These are phyloP conservation scores for Trichoderma asperelloides DNA, from an alignment of 495 filamentous ascomycete species.

Conservation along the genomic window DNA sequence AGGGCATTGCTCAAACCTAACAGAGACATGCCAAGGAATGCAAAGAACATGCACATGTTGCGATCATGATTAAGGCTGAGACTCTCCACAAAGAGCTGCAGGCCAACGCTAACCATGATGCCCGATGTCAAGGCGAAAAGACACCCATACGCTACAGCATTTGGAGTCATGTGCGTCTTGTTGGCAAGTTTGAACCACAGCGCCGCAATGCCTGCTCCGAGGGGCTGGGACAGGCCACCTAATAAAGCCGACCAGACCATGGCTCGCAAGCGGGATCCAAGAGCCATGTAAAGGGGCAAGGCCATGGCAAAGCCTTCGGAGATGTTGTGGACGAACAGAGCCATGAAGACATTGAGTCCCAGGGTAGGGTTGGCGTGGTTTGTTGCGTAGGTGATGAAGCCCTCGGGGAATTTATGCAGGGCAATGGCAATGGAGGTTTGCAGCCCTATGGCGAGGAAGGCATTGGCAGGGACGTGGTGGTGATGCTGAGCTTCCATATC, in stretches of 20 bases:
- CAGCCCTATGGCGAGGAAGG: conserved; percentile 83
- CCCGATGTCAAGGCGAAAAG: conserved; percentile 88
- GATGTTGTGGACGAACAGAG: conserved; percentile 96
- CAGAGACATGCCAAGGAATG: conserved; percentile 82
- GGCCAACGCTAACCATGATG: conserved; percentile 86
- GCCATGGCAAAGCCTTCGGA: conserved; percentile 94
- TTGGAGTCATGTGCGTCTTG: conserved; percentile 41
- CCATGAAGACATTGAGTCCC: conserved; percentile 86
- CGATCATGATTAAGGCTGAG: conserved; percentile 71
- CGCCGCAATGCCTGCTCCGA: conserved; percentile 76
- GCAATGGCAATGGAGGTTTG: conserved; percentile 93
- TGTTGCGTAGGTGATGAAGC: conserved; percentile 96
- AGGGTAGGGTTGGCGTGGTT: conserved; percentile 88
- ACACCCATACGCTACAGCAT: conserved; percentile 70
- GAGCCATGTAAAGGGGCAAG: conserved; percentile 80
- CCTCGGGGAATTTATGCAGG: conserved; percentile 93
- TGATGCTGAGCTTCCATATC: conserved; percentile 56
- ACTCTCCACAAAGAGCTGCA: conserved; percentile 84
- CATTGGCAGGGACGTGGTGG: conserved; percentile 94
- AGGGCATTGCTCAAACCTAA: conserved; percentile 82
- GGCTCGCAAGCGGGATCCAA: conserved; percentile 64
- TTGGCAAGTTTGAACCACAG: conserved; percentile 65
- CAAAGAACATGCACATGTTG: conserved; percentile 72
- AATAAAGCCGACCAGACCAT: conserved; percentile 78
- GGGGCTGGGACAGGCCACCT: conserved; percentile 77